A percentile compares a stretch with the other conserved stretches of the same genome.
Evolutionary conservation across 1,284 basidiomycete species (phyloP).

Genomic region (Porogramme epimiltina): DNA sequence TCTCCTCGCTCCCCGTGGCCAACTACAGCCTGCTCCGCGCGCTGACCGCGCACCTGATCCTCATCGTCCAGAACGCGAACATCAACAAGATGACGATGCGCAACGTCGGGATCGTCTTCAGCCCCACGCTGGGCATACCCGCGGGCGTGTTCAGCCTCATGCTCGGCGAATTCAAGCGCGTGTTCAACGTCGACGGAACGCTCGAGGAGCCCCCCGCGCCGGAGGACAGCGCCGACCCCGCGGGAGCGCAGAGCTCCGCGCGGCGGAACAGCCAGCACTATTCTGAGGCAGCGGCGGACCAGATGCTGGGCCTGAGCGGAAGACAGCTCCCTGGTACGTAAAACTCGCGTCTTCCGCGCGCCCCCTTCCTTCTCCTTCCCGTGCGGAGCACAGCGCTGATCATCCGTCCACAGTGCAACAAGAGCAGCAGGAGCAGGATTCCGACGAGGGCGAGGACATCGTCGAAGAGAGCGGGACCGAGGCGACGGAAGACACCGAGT

Average conservation of each 20-base stretch:
- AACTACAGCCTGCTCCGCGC: conserved; percentile 95
- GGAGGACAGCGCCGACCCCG: conserved; percentile 30
- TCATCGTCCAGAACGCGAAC: conserved; percentile 88
- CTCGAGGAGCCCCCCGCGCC: conserved; percentile 30
- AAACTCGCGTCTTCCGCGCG: not conserved
- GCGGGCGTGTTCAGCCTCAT: conserved; percentile 94
- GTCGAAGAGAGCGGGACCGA: conserved; percentile 75
- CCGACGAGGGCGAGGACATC: conserved; percentile 67
- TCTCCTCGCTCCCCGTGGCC: conserved; percentile 84
- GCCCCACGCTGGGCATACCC: conserved; percentile 92
- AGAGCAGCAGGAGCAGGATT: conserved; percentile 61
- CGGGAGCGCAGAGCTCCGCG: conserved; percentile 40
- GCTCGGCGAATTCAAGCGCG: conserved; percentile 87
- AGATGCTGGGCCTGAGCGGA: conserved; percentile 72
- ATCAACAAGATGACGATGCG: conserved; percentile 99
- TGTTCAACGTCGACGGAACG: conserved; percentile 72
- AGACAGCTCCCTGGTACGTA: conserved; percentile 62
- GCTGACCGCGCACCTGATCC: conserved; percentile 92
- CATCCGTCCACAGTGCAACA: conserved; percentile 13
- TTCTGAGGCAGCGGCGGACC: conserved; percentile 76
- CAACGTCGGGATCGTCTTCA: conserved; percentile 98
- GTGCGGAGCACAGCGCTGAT: not conserved
- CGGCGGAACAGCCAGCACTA: conserved; percentile 80
- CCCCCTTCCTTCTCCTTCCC: conserved; percentile 15
- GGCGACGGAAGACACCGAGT: conserved; percentile 51